Evolutionary conservation across 1,139 yeast species (phyloP), one percentile per base, ranked within the genome.

Genomic region (Yamadazyma taylorii): DNA sequence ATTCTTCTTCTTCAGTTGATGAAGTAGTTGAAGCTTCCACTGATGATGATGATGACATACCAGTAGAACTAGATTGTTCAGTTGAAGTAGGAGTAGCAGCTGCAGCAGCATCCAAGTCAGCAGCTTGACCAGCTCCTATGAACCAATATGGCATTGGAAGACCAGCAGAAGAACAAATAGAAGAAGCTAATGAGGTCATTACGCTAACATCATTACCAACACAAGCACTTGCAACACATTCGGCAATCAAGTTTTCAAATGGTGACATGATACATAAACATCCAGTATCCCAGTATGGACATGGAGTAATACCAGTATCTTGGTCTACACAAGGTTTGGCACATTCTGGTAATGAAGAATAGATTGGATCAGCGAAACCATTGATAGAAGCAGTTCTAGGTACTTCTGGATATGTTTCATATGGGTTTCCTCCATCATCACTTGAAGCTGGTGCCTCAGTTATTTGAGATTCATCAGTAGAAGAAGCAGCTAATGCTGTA

Each of bases 261-360:
- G 48, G 51, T 22, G 64, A 56, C 60, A 63, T 61, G 24, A 63
- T 63, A 53, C 69, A 63, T 27, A 63, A 52, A 47, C 69, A 63
- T 11, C 69, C 69, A 28, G 67, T 61, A 45, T 63, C 69, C 67
- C 69, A 63, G 49, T 62, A 61, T 36, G 69, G 69, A 48, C 69
- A 63, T 21, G 68, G 67, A 19, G 69, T 62, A 17, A 56, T 52
- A 11, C 51, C 50, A 24, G 57, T 52, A 35, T 54, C 52, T 25
- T 44, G 40, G 17, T 33, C 31, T 17, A 58, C 56, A 53, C 68
- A 62, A 11, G 40, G 41, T 35, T 52, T 45, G 32, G 68, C 69
- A 52, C 69, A 63, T 5, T 35, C 33, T 21, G 68, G 68, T 8
- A 58, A 39, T 12, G 43, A 43, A 29, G 37, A 52, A 42, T 58